These are phyloP conservation scores for Lepiota brunneoincarnata DNA, from an alignment of 768 basidiomycete species.

Conservation along the genomic window DNA sequence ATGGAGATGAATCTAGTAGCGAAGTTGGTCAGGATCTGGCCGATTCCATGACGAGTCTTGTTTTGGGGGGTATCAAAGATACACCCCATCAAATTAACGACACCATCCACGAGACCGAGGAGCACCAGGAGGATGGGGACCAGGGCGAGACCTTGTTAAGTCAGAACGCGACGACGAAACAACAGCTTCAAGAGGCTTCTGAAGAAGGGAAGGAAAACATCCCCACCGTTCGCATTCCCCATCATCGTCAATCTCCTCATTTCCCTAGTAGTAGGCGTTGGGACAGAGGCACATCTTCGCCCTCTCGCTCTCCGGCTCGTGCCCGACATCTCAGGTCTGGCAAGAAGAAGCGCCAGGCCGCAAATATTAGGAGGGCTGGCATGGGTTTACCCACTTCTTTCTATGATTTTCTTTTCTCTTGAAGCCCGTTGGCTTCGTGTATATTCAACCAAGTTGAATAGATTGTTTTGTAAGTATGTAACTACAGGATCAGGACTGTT, in stretches of 20 bases:
- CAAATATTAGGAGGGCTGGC: conserved; percentile 14
- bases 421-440: background rate
- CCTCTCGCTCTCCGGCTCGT: conserved; percentile 52
- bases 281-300: conserved; percentile 46
- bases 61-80: background rate
- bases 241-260: conserved; percentile 28
- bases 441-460: background rate
- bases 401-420: conserved; percentile 28
- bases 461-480: no score
- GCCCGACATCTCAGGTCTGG: conserved; percentile 18
- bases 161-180: background rate
- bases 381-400: conserved; percentile 17
- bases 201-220: conserved; percentile 17
- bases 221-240: conserved; percentile 19
- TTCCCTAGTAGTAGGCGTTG: conserved; percentile 24
- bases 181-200: background rate
- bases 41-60: conserved; percentile 1
- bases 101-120: conserved; percentile 12
- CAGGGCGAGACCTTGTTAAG: conserved; percentile 15
- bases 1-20: conserved; percentile 17
- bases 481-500: no score
- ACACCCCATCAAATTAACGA: background rate
- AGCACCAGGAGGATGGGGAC: background rate
- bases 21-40: conserved; percentile 8
- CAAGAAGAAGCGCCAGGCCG: conserved; percentile 18